phyloP scores from a whole-genome alignment of 179 eudicot species.

The Sideroxylon spinosum region DNA sequence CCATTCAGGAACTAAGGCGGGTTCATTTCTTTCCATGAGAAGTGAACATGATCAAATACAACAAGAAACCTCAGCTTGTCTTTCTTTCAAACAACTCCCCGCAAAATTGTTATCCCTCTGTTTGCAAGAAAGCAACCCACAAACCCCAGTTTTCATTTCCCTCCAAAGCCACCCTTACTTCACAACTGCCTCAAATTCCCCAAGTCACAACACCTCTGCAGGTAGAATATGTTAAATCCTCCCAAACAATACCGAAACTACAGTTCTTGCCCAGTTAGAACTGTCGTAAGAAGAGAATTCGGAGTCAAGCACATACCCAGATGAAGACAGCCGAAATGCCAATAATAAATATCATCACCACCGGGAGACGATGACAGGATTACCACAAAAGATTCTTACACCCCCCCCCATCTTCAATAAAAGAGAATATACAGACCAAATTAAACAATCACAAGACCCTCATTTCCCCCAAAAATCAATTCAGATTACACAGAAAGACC shows the following conservation, averaged over 20 bases:
- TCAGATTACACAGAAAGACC: background rate
- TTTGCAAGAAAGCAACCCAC: background rate
- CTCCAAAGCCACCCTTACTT: background rate
- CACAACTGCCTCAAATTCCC: too few species aligned
- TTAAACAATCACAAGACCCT: constrained; percentile 11
- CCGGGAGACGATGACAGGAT: background rate
- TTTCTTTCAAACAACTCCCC: background rate
- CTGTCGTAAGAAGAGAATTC: background rate
- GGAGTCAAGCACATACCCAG: background rate
- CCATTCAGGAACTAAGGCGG: constrained; percentile 94
- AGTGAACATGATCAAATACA: constrained; percentile 29
- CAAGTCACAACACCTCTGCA: background rate
- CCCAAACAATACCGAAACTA: background rate
- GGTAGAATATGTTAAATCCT: background rate
- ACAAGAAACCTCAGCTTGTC: constrained; percentile 14
- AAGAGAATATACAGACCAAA: background rate
- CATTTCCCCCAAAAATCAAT: background rate
- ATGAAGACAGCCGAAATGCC: background rate
- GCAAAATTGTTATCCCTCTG: background rate
- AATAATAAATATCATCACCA: background rate
- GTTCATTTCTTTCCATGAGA: constrained; percentile 92
- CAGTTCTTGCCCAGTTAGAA: background rate
- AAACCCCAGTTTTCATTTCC: background rate
- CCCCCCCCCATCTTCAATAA: constrained; percentile 12
- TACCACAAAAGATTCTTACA: background rate